phyloP scores from a whole-genome alignment of 208 protist species.

The Vickermania ingenoplastis region DNA sequence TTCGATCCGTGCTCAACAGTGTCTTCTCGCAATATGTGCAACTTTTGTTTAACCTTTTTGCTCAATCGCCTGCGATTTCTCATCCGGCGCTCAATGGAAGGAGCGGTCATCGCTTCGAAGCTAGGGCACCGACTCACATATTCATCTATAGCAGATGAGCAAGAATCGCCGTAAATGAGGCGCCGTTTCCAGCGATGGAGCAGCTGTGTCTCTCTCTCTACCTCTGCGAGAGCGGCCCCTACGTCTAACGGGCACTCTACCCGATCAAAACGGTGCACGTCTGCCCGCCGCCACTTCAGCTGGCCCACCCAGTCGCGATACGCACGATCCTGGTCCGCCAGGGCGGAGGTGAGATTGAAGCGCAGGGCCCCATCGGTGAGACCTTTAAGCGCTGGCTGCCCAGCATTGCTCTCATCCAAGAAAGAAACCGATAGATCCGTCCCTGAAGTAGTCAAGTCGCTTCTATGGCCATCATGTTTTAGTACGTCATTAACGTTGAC shows the following conservation, averaged over 20 bases:
- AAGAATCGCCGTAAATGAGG: neutral
- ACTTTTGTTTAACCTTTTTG: too few species aligned
- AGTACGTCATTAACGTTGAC: conserved; percentile 46
- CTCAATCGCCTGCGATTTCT: too few species aligned
- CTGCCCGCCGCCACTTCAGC: neutral
- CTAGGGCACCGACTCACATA: conserved; percentile 16
- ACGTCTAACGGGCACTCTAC: too few species aligned
- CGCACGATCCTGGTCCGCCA: conserved; percentile 22
- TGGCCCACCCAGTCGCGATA: conserved; percentile 9
- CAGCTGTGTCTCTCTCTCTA: too few species aligned
- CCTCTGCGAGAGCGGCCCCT: too few species aligned
- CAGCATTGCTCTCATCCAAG: conserved; percentile 4
- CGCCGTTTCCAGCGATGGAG: neutral
- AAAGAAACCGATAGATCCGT: conserved; percentile 7
- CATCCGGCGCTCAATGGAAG: conserved; percentile 3
- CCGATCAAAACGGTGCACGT: neutral
- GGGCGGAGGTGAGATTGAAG: conserved; percentile 10
- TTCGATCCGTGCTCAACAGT: conserved; percentile 4
- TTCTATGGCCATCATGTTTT: conserved; percentile 10
- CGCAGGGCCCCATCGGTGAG: conserved; percentile 1
- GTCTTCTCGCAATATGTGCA: too few species aligned
- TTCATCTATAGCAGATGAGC: neutral
- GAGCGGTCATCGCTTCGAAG: conserved; percentile 16
- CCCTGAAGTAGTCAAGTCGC: too few species aligned
- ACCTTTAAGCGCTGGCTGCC: conserved; percentile 1